Conservation (phyloP, 2,329 filamentous ascomycete species). For the Cytospora piceicola region DNA sequence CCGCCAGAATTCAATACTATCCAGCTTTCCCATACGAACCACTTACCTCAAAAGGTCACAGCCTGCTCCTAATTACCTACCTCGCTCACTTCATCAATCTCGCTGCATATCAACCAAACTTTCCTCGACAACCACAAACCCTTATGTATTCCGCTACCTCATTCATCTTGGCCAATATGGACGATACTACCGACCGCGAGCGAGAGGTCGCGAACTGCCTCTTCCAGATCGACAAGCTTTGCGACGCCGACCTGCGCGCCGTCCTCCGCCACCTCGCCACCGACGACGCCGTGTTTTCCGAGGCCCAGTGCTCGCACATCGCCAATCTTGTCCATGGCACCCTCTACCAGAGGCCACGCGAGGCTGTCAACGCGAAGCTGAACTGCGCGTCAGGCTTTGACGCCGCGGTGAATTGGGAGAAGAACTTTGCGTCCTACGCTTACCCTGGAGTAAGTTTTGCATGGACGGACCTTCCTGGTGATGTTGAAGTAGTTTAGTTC, state of each 20-base stretch:
- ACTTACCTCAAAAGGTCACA: too few species aligned
- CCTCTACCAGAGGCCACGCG: neutral
- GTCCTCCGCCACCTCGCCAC: neutral
- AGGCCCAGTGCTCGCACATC: slow-evolving; percentile 16
- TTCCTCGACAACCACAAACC: neutral
- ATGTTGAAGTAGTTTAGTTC: too few species aligned
- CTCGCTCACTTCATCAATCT: neutral
- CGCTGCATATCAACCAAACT: neutral
- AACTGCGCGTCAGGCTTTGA: neutral
- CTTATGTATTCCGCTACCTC: neutral
- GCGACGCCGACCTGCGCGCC: neutral
- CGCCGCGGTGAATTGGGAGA: slow-evolving; percentile 6
- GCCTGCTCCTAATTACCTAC: too few species aligned
- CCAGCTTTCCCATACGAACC: too few species aligned
- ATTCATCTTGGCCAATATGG: neutral
- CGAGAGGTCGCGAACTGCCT: slow-evolving; percentile 10
- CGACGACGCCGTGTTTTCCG: slow-evolving; percentile 1
- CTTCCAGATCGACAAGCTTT: slow-evolving; percentile 4
- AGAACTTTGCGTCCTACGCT: neutral
- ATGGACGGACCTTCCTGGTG: neutral
- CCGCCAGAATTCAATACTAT: too few species aligned
- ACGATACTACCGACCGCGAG: neutral
- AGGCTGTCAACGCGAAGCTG: neutral
- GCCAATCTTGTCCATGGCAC: slow-evolving; percentile 6
- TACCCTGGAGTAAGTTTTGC: slow-evolving; percentile 4